phyloP scores from a whole-genome alignment of 164 flowering plant genomes.

The Vitis rotundifolia region DNA sequence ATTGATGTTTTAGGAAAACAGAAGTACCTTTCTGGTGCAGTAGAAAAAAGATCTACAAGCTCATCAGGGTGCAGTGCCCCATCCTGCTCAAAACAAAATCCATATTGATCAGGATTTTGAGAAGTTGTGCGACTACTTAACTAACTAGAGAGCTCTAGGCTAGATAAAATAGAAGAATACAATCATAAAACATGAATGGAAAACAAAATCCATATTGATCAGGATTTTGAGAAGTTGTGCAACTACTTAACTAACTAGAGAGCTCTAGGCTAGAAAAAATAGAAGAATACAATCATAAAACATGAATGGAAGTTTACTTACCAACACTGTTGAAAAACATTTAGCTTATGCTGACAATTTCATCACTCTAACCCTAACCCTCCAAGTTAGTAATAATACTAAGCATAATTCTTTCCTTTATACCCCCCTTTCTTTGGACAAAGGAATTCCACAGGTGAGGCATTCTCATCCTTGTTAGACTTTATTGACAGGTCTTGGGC shows the following conservation, averaged over 20 bases:
- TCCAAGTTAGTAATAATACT: no score
- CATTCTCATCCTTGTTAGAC: no score
- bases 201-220: not conserved
- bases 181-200: not conserved
- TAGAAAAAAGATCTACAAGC: conserved; percentile 51
- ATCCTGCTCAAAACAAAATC: conserved; percentile 32
- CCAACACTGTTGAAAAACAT: not conserved
- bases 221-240: conserved; percentile 1
- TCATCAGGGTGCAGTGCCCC: conserved; percentile 38
- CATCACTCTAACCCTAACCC: no score
- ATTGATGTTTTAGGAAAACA: not conserved
- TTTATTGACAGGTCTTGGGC: no score
- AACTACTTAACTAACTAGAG: not conserved
- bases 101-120: conserved; percentile 2
- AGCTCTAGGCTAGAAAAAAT: not conserved
- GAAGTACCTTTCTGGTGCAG: conserved; percentile 54
- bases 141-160: not conserved
- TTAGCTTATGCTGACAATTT: no score
- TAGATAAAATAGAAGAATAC: no score
- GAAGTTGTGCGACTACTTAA: conserved; percentile 2
- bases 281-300: not conserved
- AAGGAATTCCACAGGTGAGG: no score
- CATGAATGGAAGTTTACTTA: not conserved
- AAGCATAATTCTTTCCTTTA: no score
- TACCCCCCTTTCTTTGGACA: no score